These are phyloP conservation scores for Nicotiana benthamiana DNA, from an alignment of 257 asterid genomes.

Conservation along the genomic window DNA sequence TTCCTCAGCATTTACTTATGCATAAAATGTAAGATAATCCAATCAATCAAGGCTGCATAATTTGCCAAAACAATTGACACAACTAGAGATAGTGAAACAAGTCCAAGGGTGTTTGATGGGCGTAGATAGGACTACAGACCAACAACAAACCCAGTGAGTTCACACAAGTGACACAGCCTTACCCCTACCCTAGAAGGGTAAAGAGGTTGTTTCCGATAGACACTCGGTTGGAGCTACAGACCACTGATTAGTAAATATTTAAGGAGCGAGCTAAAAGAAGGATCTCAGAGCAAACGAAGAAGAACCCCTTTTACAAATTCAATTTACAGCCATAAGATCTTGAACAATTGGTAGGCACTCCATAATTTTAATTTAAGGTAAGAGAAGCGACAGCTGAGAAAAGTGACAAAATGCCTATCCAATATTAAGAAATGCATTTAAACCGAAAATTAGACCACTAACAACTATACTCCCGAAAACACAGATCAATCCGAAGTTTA, in stretches of 20 bases:
- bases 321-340: too few species aligned
- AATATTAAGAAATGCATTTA: neutral
- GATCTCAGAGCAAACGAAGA: too few species aligned
- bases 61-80: neutral
- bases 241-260: too few species aligned
- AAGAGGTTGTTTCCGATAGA: too few species aligned
- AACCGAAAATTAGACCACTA: neutral
- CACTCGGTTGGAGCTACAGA: too few species aligned
- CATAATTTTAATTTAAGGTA: too few species aligned
- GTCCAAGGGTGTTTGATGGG: neutral
- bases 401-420: neutral
- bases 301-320: too few species aligned
- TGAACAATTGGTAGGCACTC: too few species aligned
- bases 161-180: too few species aligned
- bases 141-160: too few species aligned
- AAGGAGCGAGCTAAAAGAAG: too few species aligned
- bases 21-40: neutral
- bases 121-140: neutral
- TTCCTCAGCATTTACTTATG: neutral
- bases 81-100: neutral
- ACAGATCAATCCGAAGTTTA: neutral
- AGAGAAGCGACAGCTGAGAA: neutral
- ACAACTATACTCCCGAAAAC: neutral
- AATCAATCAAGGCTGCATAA: neutral
- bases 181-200: too few species aligned